phyloP scores from a whole-genome alignment of 2,329 filamentous ascomycete genomes.

The Diaporthe velutina region DNA sequence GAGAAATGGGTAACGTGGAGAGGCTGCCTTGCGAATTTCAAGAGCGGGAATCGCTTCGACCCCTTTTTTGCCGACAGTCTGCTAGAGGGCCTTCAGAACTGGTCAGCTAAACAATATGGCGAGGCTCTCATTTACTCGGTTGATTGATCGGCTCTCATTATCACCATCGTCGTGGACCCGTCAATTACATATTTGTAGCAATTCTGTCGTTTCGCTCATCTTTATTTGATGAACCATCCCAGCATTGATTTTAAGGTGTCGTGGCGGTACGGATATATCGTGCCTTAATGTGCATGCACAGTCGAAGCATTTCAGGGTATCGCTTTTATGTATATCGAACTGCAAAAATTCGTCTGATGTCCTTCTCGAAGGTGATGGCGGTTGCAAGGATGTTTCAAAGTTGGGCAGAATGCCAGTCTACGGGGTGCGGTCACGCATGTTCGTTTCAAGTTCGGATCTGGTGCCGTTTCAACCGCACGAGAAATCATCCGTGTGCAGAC shows the following conservation, averaged over 20 bases:
- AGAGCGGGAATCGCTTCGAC: slow-evolving; percentile 54
- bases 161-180: too few relatives aligned
- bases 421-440: background rate
- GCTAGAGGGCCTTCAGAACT: slow-evolving; percentile 53
- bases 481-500: background rate
- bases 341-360: background rate
- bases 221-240: background rate
- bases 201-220: background rate
- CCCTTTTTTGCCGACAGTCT: slow-evolving; percentile 51
- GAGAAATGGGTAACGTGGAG: slow-evolving; percentile 63
- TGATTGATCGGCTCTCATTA: background rate
- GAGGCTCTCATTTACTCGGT: slow-evolving; percentile 33
- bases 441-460: slow-evolving; percentile 17
- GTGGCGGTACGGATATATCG: background rate
- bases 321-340: background rate
- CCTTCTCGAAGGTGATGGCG: background rate
- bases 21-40: slow-evolving; percentile 48
- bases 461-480: slow-evolving; percentile 18
- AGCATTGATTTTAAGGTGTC: background rate
- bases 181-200: too few relatives aligned
- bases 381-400: slow-evolving; percentile 23
- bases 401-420: background rate
- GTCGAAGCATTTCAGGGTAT: background rate
- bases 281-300: too few relatives aligned
- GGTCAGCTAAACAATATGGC: slow-evolving; percentile 53